These are phyloP conservation scores for Hericium alpestre DNA, from an alignment of 768 basidiomycete genomes.

Conservation along the genomic window DNA sequence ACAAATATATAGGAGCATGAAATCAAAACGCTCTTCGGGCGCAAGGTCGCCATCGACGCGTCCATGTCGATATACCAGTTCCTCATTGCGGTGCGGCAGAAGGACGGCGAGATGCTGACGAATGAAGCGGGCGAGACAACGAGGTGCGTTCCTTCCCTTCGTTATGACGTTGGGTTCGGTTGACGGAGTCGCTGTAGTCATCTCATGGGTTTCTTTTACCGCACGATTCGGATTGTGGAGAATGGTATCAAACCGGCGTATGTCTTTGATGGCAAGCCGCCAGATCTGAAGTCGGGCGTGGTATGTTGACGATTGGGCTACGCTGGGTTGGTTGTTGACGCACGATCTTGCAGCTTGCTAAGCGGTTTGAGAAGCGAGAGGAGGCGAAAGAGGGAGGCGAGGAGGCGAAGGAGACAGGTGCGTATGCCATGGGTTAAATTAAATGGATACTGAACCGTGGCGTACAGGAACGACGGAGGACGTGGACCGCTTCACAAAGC, in stretches of 20 bases:
- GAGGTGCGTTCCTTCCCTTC: constrained; percentile 29
- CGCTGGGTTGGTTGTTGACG: background rate
- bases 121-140: constrained; percentile 98
- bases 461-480: constrained; percentile 73
- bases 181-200: constrained; percentile 39
- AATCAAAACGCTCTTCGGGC: constrained; percentile 93
- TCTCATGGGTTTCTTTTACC: constrained; percentile 97
- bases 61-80: constrained; percentile 97
- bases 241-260: constrained; percentile 98
- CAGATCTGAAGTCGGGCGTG: constrained; percentile 92
- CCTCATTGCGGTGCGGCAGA: constrained; percentile 92
- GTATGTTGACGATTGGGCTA: constrained; percentile 38
- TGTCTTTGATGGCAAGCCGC: constrained; percentile 97
- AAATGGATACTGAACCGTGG: background rate
- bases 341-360: constrained; percentile 56
- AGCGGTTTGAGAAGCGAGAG: constrained; percentile 84
- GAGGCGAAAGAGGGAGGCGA: constrained; percentile 93
- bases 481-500: constrained; percentile 77
- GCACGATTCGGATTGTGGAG: constrained; percentile 95
- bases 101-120: constrained; percentile 91
- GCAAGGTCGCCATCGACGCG: constrained; percentile 98
- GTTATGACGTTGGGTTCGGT: background rate
- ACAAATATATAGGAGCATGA: constrained; percentile 57
- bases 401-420: constrained; percentile 90
- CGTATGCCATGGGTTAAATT: background rate